Percentiles rank a stretch among this genome's conserved stretches.
Conservation (phyloP, 148 eudicot species). For the Rhododendron vialii region DNA sequence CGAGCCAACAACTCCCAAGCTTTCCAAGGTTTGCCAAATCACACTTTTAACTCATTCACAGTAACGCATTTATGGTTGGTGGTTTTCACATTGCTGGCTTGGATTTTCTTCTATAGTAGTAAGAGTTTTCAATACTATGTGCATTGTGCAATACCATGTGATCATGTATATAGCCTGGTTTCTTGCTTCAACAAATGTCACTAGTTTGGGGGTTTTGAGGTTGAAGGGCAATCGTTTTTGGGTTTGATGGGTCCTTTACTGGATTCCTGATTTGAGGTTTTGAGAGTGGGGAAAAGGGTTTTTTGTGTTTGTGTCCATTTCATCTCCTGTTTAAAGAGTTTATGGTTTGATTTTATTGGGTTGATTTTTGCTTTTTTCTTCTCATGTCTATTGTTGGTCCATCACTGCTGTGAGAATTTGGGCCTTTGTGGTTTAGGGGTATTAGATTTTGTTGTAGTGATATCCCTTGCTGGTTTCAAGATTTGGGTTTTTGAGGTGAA, state of each 20-base stretch:
- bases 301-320: conserved; percentile 11
- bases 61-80: neutral
- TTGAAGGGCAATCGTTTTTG: conserved; percentile 15
- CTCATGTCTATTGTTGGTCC: neutral
- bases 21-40: neutral
- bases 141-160: neutral
- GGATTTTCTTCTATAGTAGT: conserved; percentile 1
- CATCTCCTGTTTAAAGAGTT: neutral
- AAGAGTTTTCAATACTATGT: neutral
- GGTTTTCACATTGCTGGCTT: conserved; percentile 11
- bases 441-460: neutral
- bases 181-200: neutral
- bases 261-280: conserved; percentile 6
- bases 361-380: neutral
- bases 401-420: neutral
- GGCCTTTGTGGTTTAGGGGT: neutral
- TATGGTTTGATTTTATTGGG: neutral
- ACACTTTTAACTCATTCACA: neutral
- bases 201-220: conserved; percentile 14
- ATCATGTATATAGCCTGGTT: neutral
- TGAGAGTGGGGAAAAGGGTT: conserved; percentile 12
- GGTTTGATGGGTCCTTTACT: neutral
- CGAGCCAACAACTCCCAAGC: conserved; percentile 5
- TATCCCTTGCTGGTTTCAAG: neutral
- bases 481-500: neutral